phyloP scores from a whole-genome alignment of 108 stramenopile species.

The Discostella pseudostelligera region DNA sequence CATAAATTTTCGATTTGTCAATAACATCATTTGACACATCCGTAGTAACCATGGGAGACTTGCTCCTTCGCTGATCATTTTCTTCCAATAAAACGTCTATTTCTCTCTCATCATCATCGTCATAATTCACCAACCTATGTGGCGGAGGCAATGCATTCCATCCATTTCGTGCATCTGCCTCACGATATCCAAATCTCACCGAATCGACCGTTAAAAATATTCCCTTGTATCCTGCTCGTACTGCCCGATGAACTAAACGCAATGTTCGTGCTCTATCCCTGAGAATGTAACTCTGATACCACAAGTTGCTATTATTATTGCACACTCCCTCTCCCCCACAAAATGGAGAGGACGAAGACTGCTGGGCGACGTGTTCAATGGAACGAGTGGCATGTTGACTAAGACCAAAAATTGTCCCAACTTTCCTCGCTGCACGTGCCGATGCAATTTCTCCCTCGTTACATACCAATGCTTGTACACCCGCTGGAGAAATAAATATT shows the following conservation, averaged over 20 bases:
- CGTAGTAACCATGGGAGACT: neutral
- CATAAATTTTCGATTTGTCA: constrained; percentile 56
- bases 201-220: constrained; percentile 84
- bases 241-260: constrained; percentile 60
- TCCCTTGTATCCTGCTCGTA: constrained; percentile 63
- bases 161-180: constrained; percentile 80
- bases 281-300: constrained; percentile 78
- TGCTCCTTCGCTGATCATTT: too few species aligned
- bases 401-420: constrained; percentile 62
- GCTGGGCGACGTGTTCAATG: constrained; percentile 69
- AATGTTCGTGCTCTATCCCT: constrained; percentile 67
- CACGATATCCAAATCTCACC: constrained; percentile 83
- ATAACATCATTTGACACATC: constrained; percentile 21
- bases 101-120: constrained; percentile 34
- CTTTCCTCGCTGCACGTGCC: constrained; percentile 51
- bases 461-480: constrained; percentile 71
- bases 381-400: constrained; percentile 77
- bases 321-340: neutral
- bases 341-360: constrained; percentile 10
- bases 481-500: constrained; percentile 73
- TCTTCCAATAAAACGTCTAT: neutral
- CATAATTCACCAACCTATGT: constrained; percentile 74
- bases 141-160: constrained; percentile 75
- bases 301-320: constrained; percentile 31
- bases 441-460: constrained; percentile 76